Base-by-base conservation (phyloP, 2,329 filamentous ascomycete genomes). In the Cordyceps tenuipes region DNA sequence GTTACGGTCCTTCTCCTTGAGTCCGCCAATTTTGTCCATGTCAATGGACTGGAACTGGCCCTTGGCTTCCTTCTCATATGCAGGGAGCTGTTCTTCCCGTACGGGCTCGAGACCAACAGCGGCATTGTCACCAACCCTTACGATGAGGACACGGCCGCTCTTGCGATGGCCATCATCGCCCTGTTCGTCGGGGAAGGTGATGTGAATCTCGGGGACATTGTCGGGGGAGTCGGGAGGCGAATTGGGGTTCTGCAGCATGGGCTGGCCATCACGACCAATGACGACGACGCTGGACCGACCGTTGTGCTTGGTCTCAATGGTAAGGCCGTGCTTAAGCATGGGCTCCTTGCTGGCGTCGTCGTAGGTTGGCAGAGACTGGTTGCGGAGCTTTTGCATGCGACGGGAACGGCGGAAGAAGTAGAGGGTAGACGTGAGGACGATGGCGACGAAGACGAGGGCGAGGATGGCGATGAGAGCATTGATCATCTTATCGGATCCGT, bases 131-230 rank as follows among this genome's bases (percentile, higher is more conserved):
- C 92, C 91, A 56, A 97, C 90, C 57, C 90, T 85, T 60, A 99
- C 93, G 41, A 97, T 85, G 23, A 99, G 88, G 56, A 97, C 91
- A 36, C 92, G 86, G 39, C 93, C 93, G 65, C 88, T 91, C 77
- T 89, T 89, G 67, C 82, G 82, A 74, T 86, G 90, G 66, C 93
- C 93, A 59, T 84, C 78, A 66, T 91, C 89, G 70, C 97, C 92
- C 67, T 95, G 87, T 79, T 97, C 94, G 68, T 95, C 90, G 17
- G 94, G 94, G 79, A 99, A 97, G 41, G 94, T 97, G 74, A 99
- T 96, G 75, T 92, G 91, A 69, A 99, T 99, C 77, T 97, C 90
- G 21, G 94, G 94, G 31, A 97, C 82, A 66, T 89, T 88, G 73
- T 84, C 90, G n/a, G 89, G 87, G 50, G 88, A 90, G 67, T 88